Conservation (phyloP, 1,284 basidiomycete species). For the Tilletia horrida region DNA sequence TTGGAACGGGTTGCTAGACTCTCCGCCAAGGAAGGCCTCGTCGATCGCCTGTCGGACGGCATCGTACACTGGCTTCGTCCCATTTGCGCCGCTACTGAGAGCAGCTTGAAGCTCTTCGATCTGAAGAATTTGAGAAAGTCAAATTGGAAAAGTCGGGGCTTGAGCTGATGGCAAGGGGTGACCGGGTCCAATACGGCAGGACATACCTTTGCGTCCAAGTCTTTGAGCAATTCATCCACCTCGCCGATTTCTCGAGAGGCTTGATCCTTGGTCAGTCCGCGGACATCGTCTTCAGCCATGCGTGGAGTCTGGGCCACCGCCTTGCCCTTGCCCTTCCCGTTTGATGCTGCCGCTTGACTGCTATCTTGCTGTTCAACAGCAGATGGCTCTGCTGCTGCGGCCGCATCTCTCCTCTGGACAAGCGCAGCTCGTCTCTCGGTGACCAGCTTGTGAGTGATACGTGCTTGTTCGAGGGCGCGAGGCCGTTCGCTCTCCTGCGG, state of each 20-base stretch:
- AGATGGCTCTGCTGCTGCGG: neutral
- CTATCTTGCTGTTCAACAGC: neutral
- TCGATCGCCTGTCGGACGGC: constrained; percentile 10
- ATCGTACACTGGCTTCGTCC: neutral
- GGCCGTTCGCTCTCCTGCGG: neutral
- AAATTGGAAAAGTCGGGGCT: neutral
- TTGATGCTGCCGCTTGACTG: neutral
- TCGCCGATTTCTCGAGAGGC: neutral
- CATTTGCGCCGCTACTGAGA: neutral
- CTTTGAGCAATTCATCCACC: constrained; percentile 5
- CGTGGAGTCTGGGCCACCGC: neutral
- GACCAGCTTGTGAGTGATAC: neutral
- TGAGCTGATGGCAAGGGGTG: neutral
- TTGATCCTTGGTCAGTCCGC: constrained; percentile 11
- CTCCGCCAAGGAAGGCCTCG: constrained; percentile 15
- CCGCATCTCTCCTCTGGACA: neutral
- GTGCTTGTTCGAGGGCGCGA: neutral
- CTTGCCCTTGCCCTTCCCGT: constrained; percentile 15
- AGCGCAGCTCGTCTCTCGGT: neutral
- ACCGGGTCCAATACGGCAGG: neutral
- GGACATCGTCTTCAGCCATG: constrained; percentile 14
- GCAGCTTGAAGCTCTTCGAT: constrained; percentile 10
- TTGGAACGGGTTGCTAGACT: neutral
- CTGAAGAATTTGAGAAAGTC: neutral
- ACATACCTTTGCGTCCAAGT: constrained; percentile 8